Percentiles rank a stretch among this genome's conserved stretches.
Evolutionary conservation across 495 filamentous ascomycete genomes (phyloP).

Genomic region (Neurospora discreta): DNA sequence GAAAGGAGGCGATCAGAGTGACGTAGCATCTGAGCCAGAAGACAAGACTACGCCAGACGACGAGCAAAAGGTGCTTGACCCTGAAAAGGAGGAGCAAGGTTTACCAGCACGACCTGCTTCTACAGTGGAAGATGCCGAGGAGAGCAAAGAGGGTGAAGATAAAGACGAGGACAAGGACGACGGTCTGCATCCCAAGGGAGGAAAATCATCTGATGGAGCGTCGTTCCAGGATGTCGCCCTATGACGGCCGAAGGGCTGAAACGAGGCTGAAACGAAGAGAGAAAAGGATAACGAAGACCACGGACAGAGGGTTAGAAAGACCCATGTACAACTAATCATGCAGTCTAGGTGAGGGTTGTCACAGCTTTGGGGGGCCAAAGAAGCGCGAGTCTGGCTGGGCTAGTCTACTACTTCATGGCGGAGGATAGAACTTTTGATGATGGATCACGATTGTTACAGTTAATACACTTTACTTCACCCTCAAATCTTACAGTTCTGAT

Average conservation of each 20-base stretch:
- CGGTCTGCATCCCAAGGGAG: conserved; percentile 19
- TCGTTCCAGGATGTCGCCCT: conserved; percentile 46
- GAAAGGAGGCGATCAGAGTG: conserved; percentile 13
- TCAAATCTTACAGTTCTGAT: background rate
- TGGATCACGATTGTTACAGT: background rate
- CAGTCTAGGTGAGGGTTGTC: background rate
- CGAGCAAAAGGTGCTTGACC: conserved; percentile 46
- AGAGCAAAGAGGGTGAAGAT: conserved; percentile 24
- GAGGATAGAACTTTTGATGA: background rate
- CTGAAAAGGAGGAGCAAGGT: conserved; percentile 41
- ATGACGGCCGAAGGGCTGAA: conserved; percentile 10
- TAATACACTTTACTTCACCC: background rate
- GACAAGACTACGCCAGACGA: conserved; percentile 27
- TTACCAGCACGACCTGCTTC: conserved; percentile 32
- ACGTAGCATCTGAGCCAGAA: conserved; percentile 17
- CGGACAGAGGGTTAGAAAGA: background rate
- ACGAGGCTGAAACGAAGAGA: background rate
- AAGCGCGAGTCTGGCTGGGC: background rate
- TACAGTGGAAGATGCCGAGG: conserved; percentile 20
- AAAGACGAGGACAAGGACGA: conserved; percentile 24
- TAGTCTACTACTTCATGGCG: background rate
- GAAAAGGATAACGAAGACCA: background rate
- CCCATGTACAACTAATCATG: background rate
- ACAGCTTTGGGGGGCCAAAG: background rate
- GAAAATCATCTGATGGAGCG: conserved; percentile 31